Evolutionary conservation across 805 yeast genomes (phyloP).

Genomic region (Suhomyces prunicola): DNA sequence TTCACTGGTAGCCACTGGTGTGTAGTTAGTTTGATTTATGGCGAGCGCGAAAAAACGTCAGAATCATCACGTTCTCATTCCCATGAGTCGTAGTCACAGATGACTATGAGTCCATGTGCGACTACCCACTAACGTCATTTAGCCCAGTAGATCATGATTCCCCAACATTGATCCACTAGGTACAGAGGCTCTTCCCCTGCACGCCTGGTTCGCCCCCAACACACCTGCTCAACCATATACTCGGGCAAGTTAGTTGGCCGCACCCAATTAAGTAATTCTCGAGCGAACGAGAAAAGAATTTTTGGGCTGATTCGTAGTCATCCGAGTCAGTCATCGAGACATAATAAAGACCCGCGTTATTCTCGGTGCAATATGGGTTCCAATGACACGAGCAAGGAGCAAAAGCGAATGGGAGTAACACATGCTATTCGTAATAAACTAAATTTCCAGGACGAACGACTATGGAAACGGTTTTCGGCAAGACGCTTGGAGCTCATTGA

Average conservation of each 20-base stretch:
- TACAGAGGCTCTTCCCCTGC: neutral
- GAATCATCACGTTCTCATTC: neutral
- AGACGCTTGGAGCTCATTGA: constrained; percentile 87
- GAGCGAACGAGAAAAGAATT: neutral
- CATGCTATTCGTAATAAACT: constrained; percentile 58
- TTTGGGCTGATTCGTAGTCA: constrained; percentile 10
- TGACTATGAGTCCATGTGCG: neutral
- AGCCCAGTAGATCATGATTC: neutral
- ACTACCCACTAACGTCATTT: neutral
- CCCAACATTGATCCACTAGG: neutral
- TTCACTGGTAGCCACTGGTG: neutral
- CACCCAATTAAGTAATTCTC: neutral
- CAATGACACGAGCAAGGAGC: neutral
- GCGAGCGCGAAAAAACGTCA: neutral
- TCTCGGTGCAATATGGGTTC: neutral
- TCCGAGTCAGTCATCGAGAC: constrained; percentile 1
- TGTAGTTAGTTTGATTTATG: neutral
- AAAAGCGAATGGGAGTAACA: constrained; percentile 48
- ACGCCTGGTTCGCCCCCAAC: neutral
- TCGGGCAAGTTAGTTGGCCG: neutral
- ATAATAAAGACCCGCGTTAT: neutral
- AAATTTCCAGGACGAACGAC: constrained; percentile 73
- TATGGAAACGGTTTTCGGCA: constrained; percentile 90
- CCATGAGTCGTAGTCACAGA: neutral
- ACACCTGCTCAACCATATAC: neutral